These are phyloP conservation scores for Stellera chamaejasme DNA, from an alignment of 345 rosid species.

Conservation along the genomic window DNA sequence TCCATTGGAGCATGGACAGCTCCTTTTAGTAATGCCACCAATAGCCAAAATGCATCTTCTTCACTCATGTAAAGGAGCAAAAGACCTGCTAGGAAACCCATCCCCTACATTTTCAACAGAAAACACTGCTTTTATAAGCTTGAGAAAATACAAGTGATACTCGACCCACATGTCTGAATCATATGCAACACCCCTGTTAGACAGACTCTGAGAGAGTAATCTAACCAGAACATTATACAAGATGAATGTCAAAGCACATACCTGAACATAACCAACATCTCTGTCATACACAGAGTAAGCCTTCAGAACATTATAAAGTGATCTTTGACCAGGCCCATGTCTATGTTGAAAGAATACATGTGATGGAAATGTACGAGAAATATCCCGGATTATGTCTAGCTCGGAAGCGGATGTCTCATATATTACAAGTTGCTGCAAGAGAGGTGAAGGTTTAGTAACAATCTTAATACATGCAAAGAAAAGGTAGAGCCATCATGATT, in stretches of 20 bases:
- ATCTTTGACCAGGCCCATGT: constrained; percentile 99
- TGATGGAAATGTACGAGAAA: constrained; percentile 89
- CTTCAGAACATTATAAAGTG: constrained; percentile 88
- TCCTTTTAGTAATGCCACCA: constrained; percentile 95
- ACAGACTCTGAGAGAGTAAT: too few relatives aligned
- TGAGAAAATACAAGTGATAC: background rate
- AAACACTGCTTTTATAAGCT: background rate
- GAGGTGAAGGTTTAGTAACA: constrained; percentile 7
- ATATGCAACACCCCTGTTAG: constrained; percentile 3
- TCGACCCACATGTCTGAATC: background rate
- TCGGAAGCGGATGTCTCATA: constrained; percentile 94
- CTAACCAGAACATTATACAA: background rate
- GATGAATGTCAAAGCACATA: constrained; percentile 14
- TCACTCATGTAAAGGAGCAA: constrained; percentile 98
- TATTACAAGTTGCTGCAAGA: constrained; percentile 76
- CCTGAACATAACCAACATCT: constrained; percentile 99
- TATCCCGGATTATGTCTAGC: constrained; percentile 86
- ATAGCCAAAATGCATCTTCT: constrained; percentile 96
- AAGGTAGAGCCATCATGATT: background rate
- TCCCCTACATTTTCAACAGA: constrained; percentile 52
- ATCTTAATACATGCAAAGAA: background rate
- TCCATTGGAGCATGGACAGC: constrained; percentile 98
- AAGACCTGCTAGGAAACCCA: constrained; percentile 90
- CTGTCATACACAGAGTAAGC: constrained; percentile 96
- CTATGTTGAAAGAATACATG: constrained; percentile 98